Evolutionary conservation across 2,329 filamentous ascomycete species (phyloP).

Genomic region (Cladosporium sp.): DNA sequence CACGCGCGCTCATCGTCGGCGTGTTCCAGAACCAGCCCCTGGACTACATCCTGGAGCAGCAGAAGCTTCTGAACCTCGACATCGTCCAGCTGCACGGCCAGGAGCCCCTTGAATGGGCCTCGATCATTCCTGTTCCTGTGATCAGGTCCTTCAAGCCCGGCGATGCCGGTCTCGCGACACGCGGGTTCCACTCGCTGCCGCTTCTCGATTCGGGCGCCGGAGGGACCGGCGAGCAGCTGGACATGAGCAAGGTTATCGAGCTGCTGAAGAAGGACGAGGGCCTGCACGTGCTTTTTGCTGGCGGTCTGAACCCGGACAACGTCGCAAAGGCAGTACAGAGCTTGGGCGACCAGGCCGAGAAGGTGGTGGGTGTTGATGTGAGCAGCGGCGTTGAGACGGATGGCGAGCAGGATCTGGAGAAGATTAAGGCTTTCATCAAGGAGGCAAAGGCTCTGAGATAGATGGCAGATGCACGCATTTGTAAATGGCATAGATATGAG

Average conservation of each 20-base stretch:
- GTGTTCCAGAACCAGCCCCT: conserved; percentile 92
- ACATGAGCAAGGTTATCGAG: conserved; percentile 61
- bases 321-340: conserved; percentile 60
- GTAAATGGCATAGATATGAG: neutral
- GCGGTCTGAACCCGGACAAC: conserved; percentile 75
- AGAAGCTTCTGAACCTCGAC: conserved; percentile 70
- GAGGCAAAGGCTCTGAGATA: conserved; percentile 53
- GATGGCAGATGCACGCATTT: neutral
- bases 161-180: conserved; percentile 62
- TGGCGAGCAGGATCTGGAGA: conserved; percentile 72
- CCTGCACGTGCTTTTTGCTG: conserved; percentile 75
- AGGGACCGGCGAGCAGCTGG: conserved; percentile 70
- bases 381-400: conserved; percentile 87
- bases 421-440: conserved; percentile 74
- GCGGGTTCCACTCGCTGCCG: conserved; percentile 77
- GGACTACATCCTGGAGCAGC: conserved; percentile 71
- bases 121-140: conserved; percentile 83
- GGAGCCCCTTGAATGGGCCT: conserved; percentile 89
- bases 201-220: conserved; percentile 83
- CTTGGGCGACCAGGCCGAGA: conserved; percentile 51
- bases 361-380: conserved; percentile 80
- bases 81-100: conserved; percentile 88
- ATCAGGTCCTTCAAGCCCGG: conserved; percentile 76
- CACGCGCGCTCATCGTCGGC: conserved; percentile 73
- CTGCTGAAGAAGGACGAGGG: conserved; percentile 61